A percentile compares a stretch with the other conserved stretches of the same genome.
Evolutionary conservation across 495 filamentous ascomycete genomes (phyloP).

Genomic region (Glutinoglossum americanum): DNA sequence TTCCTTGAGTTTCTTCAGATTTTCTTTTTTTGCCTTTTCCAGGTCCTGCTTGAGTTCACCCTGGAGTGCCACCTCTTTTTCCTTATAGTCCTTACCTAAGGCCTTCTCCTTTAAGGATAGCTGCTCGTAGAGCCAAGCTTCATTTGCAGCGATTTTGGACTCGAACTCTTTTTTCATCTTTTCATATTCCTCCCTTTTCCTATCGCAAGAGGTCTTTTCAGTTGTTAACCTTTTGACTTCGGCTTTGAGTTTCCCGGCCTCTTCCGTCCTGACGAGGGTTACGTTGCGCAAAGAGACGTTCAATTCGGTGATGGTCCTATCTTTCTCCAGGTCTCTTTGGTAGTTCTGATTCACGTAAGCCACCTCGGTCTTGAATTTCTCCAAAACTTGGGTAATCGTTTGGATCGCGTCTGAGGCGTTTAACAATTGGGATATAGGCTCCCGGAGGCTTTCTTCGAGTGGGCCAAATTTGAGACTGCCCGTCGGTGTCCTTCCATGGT

Average conservation of each 20-base stretch:
- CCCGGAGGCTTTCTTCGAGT: background rate
- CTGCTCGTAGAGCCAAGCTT: background rate
- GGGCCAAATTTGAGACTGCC: background rate
- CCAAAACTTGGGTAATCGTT: background rate
- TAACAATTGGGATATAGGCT: background rate
- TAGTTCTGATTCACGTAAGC: background rate
- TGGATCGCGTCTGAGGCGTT: background rate
- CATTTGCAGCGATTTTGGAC: background rate
- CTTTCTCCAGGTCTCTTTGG: background rate
- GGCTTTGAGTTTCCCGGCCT: background rate
- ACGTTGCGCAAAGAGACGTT: background rate
- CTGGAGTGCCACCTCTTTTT: background rate
- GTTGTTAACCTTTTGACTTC: background rate
- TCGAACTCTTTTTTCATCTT: background rate
- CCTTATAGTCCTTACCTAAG: background rate
- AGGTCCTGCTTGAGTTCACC: background rate
- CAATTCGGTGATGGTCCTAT: background rate
- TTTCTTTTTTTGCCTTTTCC: background rate
- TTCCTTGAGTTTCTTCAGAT: background rate
- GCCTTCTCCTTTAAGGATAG: background rate
- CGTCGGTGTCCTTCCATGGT: background rate
- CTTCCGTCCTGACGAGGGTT: background rate
- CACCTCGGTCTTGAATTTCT: background rate
- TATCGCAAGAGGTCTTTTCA: background rate
- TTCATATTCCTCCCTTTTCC: background rate